Conservation (phyloP, 1,284 basidiomycete genomes). For the Ganoderma sinense region DNA sequence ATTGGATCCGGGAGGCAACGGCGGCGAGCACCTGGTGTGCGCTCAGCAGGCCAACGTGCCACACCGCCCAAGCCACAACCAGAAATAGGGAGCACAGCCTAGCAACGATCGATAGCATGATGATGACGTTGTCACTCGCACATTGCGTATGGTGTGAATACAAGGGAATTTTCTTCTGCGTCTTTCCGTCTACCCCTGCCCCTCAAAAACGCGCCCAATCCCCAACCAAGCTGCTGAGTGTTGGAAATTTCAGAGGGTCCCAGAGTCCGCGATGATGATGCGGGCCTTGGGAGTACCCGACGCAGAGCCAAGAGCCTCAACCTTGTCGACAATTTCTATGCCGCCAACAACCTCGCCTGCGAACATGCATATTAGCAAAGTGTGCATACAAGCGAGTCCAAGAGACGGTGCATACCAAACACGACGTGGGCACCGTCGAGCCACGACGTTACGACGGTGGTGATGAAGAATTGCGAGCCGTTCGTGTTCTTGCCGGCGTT, state of each 20-base stretch:
- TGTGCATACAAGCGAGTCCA: background rate
- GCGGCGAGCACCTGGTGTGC: background rate
- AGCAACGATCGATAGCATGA: slow-evolving; percentile 20
- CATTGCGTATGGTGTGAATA: slow-evolving; percentile 33
- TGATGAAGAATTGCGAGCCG: slow-evolving; percentile 74
- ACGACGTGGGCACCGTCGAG: slow-evolving; percentile 85
- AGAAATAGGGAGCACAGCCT: slow-evolving; percentile 8
- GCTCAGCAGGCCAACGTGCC: slow-evolving; percentile 15
- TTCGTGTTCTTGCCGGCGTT: slow-evolving; percentile 81
- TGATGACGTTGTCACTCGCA: slow-evolving; percentile 21
- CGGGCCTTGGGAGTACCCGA: slow-evolving; percentile 54
- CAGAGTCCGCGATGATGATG: slow-evolving; percentile 62
- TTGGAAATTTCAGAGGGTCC: slow-evolving; percentile 52
- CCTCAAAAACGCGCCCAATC: slow-evolving; percentile 17
- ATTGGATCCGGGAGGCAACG: background rate
- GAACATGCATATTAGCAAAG: slow-evolving; percentile 1
- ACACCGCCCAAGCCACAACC: slow-evolving; percentile 14
- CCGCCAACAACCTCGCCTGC: slow-evolving; percentile 71
- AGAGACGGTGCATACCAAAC: slow-evolving; percentile 60
- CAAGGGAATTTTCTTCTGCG: slow-evolving; percentile 36
- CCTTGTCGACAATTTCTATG: slow-evolving; percentile 65
- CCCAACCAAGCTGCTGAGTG: slow-evolving; percentile 13
- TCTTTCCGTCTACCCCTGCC: slow-evolving; percentile 25
- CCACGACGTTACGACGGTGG: slow-evolving; percentile 74
- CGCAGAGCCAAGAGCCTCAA: slow-evolving; percentile 67